These are phyloP conservation scores for Lachnellula subtilissima DNA, from an alignment of 2,329 filamentous ascomycete genomes.

Conservation along the genomic window DNA sequence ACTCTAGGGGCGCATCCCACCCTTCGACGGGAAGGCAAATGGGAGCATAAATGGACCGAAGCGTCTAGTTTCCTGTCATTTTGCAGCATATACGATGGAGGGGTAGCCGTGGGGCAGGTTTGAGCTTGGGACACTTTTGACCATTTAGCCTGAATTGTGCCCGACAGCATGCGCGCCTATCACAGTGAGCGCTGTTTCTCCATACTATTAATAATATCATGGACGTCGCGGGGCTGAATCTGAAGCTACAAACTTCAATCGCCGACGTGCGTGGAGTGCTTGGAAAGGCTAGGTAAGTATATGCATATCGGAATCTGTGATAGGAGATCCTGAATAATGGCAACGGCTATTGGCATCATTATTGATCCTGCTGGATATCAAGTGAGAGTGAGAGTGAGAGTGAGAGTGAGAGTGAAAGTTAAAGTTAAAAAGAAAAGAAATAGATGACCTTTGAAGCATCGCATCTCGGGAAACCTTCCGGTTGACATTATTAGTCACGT, in stretches of 20 bases:
- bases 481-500: background rate
- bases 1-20: constrained; percentile 1
- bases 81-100: constrained; percentile 1
- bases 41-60: background rate
- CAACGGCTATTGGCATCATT: too few species aligned
- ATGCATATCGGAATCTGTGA: too few species aligned
- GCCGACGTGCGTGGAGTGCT: too few species aligned
- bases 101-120: constrained; percentile 4
- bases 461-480: background rate
- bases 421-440: background rate
- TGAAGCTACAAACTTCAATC: too few species aligned
- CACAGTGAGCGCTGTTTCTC: background rate
- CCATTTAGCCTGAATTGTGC: constrained; percentile 14
- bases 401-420: background rate
- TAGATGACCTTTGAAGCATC: background rate
- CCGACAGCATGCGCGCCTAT: constrained; percentile 13
- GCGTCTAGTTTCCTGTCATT: background rate
- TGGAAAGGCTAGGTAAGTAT: too few species aligned
- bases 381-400: background rate
- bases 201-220: background rate
- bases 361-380: too few species aligned
- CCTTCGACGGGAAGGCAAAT: background rate
- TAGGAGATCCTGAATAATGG: too few species aligned
- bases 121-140: constrained; percentile 4
- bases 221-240: background rate